These are phyloP conservation scores for Dillenia turbinata DNA, from an alignment of 164 flowering plant genomes.

Conservation along the genomic window DNA sequence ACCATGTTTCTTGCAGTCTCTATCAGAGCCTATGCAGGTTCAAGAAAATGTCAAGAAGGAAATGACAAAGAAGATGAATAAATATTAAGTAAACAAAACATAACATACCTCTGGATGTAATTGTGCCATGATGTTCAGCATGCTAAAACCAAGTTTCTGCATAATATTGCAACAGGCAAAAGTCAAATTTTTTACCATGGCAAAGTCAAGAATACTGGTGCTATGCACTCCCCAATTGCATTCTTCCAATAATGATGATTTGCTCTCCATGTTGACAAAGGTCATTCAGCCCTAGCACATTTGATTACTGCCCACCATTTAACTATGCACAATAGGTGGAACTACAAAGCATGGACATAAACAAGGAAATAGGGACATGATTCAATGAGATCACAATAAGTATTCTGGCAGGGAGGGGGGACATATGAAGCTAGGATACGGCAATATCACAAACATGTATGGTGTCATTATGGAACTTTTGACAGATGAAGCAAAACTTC, in stretches of 20 bases:
- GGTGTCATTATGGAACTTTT: too few relatives aligned
- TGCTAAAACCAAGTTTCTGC: constrained; percentile 74
- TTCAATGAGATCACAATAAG: too few relatives aligned
- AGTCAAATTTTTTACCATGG: constrained; percentile 77
- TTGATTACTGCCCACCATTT: constrained; percentile 93
- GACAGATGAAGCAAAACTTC: too few relatives aligned
- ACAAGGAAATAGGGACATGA: not conserved
- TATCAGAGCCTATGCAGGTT: constrained; percentile 52
- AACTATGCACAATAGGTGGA: constrained; percentile 80
- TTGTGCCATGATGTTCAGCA: constrained; percentile 72
- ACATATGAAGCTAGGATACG: too few relatives aligned
- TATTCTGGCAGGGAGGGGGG: too few relatives aligned
- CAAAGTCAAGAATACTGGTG: constrained; percentile 56
- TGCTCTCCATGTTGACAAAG: constrained; percentile 67
- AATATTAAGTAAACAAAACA: constrained; percentile 4
- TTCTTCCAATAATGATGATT: constrained; percentile 84
- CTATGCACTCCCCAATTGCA: constrained; percentile 62
- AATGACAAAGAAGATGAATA: not conserved
- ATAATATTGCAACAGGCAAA: constrained; percentile 71
- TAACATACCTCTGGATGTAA: constrained; percentile 62
- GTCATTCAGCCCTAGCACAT: constrained; percentile 89
- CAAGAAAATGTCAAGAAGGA: constrained; percentile 7
- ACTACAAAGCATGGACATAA: constrained; percentile 12
- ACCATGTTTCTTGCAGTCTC: constrained; percentile 64
- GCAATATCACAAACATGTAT: too few relatives aligned